Evolutionary conservation across 2,329 filamentous ascomycete species (phyloP).

Genomic region (Aspergillus melleus): DNA sequence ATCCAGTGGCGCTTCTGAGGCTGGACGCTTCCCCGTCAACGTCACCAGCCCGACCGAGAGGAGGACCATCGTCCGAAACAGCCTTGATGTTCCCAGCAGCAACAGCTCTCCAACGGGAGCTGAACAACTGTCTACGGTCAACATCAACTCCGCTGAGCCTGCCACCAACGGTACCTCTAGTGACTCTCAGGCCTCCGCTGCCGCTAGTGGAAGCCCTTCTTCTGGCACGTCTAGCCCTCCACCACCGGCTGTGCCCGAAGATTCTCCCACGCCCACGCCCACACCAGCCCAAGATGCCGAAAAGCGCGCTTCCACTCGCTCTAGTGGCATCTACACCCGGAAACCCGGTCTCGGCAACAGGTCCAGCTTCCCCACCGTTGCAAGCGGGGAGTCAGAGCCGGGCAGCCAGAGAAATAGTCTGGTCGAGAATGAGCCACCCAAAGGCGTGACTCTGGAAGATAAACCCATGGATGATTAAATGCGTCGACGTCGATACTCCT

Average conservation of each 20-base stretch:
- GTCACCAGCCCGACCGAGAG: slow-evolving; percentile 60
- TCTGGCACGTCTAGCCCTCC: slow-evolving; percentile 30
- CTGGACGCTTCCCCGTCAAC: slow-evolving; percentile 82
- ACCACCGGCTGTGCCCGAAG: slow-evolving; percentile 32
- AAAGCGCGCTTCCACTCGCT: slow-evolving; percentile 66
- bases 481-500: background rate
- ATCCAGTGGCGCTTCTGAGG: slow-evolving; percentile 67
- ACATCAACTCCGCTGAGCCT: slow-evolving; percentile 29
- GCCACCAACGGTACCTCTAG: slow-evolving; percentile 45
- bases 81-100: slow-evolving; percentile 76
- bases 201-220: slow-evolving; percentile 24
- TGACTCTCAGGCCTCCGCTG: slow-evolving; percentile 29
- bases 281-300: slow-evolving; percentile 45
- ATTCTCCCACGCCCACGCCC: slow-evolving; percentile 36
- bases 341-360: slow-evolving; percentile 50
- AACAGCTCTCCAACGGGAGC: slow-evolving; percentile 46
- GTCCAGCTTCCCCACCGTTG: slow-evolving; percentile 29
- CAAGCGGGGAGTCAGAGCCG: slow-evolving; percentile 24
- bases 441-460: slow-evolving; percentile 68
- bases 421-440: slow-evolving; percentile 41
- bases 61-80: slow-evolving; percentile 58
- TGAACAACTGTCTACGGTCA: slow-evolving; percentile 31
- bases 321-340: slow-evolving; percentile 50
- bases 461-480: slow-evolving; percentile 69
- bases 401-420: slow-evolving; percentile 38